Conservation (phyloP, 1,284 basidiomycete species). For the Cutaneotrichosporon sp. region DNA sequence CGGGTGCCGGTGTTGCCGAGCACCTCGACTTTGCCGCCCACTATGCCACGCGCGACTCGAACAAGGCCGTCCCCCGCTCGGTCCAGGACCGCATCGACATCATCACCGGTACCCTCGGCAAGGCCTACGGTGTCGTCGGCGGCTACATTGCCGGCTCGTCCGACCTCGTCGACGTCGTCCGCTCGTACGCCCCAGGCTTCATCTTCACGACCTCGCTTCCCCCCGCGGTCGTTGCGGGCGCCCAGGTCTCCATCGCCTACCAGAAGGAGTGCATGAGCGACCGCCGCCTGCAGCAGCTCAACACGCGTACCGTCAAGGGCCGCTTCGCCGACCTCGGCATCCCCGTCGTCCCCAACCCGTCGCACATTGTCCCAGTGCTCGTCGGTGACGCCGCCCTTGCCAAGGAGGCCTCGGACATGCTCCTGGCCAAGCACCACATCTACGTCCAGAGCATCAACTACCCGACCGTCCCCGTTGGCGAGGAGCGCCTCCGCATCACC, state of each 20-base stretch:
- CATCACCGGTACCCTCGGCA: slow-evolving; percentile 92
- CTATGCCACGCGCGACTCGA: slow-evolving; percentile 70
- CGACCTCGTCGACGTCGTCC: slow-evolving; percentile 85
- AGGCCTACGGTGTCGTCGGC: slow-evolving; percentile 96
- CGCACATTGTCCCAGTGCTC: slow-evolving; percentile 96
- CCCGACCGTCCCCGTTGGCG: slow-evolving; percentile 89
- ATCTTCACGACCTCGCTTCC: slow-evolving; percentile 99
- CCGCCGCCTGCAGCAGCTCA: slow-evolving; percentile 92
- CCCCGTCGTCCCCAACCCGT: slow-evolving; percentile 95
- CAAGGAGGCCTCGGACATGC: slow-evolving; percentile 88
- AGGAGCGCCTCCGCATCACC: slow-evolving; percentile 92
- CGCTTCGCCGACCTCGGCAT: slow-evolving; percentile 82
- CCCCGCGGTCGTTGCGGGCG: slow-evolving; percentile 88
- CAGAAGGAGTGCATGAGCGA: slow-evolving; percentile 91
- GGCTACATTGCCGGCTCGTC: slow-evolving; percentile 97
- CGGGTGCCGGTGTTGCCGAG: slow-evolving; percentile 96
- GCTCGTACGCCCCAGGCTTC: slow-evolving; percentile 98
- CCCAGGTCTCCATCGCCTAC: slow-evolving; percentile 89
- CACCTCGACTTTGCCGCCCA: slow-evolving; percentile 95
- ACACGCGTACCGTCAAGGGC: slow-evolving; percentile 86
- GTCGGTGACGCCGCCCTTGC: slow-evolving; percentile 94
- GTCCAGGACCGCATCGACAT: slow-evolving; percentile 97
- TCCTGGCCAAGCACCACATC: slow-evolving; percentile 86
- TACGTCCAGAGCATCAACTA: slow-evolving; percentile 99
- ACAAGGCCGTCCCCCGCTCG: slow-evolving; percentile 73